Base-by-base conservation (phyloP, 192 early-diverging fungal genomes). In the Coemansia sp. region DNA sequence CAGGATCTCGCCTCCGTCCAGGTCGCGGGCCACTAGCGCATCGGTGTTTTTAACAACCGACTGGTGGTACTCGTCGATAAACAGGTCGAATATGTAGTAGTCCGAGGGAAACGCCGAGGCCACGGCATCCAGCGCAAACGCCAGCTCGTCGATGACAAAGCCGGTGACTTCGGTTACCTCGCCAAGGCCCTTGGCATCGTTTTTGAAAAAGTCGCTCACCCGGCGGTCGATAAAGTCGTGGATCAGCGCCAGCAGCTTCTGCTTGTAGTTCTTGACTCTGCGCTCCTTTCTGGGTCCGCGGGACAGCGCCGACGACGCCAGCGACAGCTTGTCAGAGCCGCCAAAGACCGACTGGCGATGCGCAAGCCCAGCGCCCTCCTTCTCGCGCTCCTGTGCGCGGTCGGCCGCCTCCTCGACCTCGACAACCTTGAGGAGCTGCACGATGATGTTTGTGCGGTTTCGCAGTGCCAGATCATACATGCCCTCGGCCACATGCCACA, bases 61-160 rank as follows among this genome's bases (percentile, higher is more conserved):
- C 54, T 90, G 90, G 79, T 99, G 98, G 75, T 97, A 99, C 84
- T 96, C 96, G 38, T 95, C 16, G 3, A 98, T 93, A 78, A 92
- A 97, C 66, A 94, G 90, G 45, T 93, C 91, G 77, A 98, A 98
- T n/a, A 98, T 93, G 65, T 91, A 93, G 86, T 94, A 98, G 40
- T 89, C 89, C 54, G 90, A 88, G 7, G 98, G 96, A 59, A 98
- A 96, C 7, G 86, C 86, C 14, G 95, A 94, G 25, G 87, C 88
- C 5, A 99, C 79, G 10, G 95, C 91, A 74, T 98, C 94, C 70
- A 88, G 88, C 0, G 97, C 92, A 61, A 96, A 69, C 7, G 90
- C 90, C 46, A 99, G 83, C 75, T 97, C 93, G 68, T 95, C 90
- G 40, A 96, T 89, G 12, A 98, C 89, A 65, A 90, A 88, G 19